Conservation (phyloP, 2,329 filamentous ascomycete genomes). For the Cryphonectria carpinicola region DNA sequence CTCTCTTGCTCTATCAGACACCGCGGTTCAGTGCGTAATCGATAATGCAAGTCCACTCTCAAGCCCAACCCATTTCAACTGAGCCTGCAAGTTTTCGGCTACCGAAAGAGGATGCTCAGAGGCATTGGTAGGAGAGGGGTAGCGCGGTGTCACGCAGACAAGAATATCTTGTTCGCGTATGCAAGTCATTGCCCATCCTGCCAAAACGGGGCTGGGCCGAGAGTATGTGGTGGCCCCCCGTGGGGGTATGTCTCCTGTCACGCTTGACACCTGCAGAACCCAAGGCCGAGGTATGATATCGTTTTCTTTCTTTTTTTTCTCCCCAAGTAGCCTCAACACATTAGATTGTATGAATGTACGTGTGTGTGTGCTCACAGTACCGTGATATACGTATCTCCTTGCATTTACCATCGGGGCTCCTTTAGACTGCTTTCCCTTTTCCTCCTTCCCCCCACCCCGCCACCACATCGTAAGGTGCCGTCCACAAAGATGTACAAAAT, state of each 20-base stretch:
- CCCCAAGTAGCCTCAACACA: constrained; percentile 9
- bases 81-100: constrained; percentile 16
- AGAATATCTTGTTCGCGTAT: constrained; percentile 2
- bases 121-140: constrained; percentile 14
- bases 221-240: constrained; percentile 7
- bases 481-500: constrained; percentile 13
- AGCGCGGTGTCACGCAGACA: constrained; percentile 11
- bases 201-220: constrained; percentile 20
- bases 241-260: constrained; percentile 7
- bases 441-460: neutral
- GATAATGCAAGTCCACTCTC: neutral
- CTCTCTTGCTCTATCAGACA: neutral
- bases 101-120: constrained; percentile 23
- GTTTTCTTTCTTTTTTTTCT: neutral
- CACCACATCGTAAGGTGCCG: neutral
- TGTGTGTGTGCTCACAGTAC: neutral
- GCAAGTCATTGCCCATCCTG: constrained; percentile 25
- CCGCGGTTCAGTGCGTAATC: neutral
- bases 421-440: neutral
- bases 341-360: neutral
- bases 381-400: neutral
- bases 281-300: neutral
- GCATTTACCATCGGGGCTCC: neutral
- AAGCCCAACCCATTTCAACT: neutral
- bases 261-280: neutral